Evolutionary conservation across 2,329 filamentous ascomycete genomes (phyloP), one percentile per base, ranked within the genome.

Genomic region (Dactylellina leptospora): DNA sequence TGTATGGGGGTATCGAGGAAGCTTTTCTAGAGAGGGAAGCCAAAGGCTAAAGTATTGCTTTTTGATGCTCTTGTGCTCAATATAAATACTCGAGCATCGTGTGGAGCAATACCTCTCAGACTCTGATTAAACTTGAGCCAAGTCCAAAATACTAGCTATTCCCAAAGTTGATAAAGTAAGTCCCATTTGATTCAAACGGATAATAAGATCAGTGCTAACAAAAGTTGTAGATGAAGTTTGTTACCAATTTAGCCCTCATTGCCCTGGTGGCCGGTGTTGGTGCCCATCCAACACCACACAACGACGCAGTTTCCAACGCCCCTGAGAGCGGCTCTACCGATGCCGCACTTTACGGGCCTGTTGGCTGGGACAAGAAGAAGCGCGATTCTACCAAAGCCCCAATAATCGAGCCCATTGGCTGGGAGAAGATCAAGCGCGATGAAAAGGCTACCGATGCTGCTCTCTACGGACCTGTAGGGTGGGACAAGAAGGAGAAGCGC

Each of bases 371-470:
- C n/a, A n/a, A 56, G 13, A 56, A 56, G 33, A 45, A 45, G 38
- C 23, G 11, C 45, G 23, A 51, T 33, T 23, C 47, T 30, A 22
- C 47, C 11, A n/a, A n/a, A n/a, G n/a, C n/a, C n/a, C n/a, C n/a
- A n/a, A 8, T 51, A 2, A 13, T 13, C 25, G 47, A 16, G 16
- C 51, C 51, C 44, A 36, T 56, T 25, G 51, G 16, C 20, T 56
- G 51, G 51, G 36, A 56, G n/a, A n/a, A n/a, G n/a, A n/a, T n/a
- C n/a, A 56, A 56, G 38, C 53, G 53, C 53, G 53, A 56, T 55
- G 30, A n/a, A 22, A 56, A 20, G 38, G 27, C 36, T 28, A 45
- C 53, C 53, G 53, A 45, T 45, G 53, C 53, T 1, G 38, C 36
- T 40, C 36, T 56, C 13, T 56, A 56, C 30, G 53, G 38, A 3